Base-by-base conservation (phyloP, 2,329 filamentous ascomycete genomes). In the Parascedosporium putredinis region DNA sequence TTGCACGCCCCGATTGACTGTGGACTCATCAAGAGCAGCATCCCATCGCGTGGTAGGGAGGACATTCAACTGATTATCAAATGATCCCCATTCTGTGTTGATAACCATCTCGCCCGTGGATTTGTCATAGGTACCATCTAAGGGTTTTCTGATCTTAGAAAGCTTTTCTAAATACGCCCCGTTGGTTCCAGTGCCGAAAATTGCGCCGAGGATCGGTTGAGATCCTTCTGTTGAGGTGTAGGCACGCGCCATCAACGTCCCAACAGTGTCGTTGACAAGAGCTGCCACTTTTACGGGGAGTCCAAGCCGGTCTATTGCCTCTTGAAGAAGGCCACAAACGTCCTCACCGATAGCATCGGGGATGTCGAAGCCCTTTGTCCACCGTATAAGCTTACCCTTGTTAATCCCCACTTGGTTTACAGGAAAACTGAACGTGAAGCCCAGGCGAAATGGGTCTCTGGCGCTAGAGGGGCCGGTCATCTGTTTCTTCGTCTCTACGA, bases 321-420 rank as follows among this genome's bases (percentile, higher is more conserved):
- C 71, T 68, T 98, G 93, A 31, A 98, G 76, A 54, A 98, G 72
- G 38, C 81, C 84, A 65, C 93, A 98, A 27, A 98, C 90, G 65
- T 98, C 93, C 68, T 96, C 86, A 59, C 91, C 93, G 52, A 98
- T 68, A 1, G 90, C 87, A 63, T 97, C 93, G n/a, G 83, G 78
- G 57, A 98, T 97, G 63, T 97, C 88, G 64, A 96, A 98, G 48
- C 93, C 93, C 73, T 98, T 98, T 51, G 93, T 98, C 93, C 93
- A 98, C 58, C 93, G 83, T 67, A 96, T 93, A 50, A 98, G 75
- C 51, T 83, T 85, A 53, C 93, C 93, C 69, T 89, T 91, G 75
- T 97, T 97, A 65, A 98, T 95, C 34, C 88, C 90, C 51, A 86
- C 75, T 66, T 98, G 93, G 64, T 94, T 81, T 34, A 97, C 90